Conservation (phyloP, 2,329 filamentous ascomycete genomes). For the Exophiala viscosa region DNA sequence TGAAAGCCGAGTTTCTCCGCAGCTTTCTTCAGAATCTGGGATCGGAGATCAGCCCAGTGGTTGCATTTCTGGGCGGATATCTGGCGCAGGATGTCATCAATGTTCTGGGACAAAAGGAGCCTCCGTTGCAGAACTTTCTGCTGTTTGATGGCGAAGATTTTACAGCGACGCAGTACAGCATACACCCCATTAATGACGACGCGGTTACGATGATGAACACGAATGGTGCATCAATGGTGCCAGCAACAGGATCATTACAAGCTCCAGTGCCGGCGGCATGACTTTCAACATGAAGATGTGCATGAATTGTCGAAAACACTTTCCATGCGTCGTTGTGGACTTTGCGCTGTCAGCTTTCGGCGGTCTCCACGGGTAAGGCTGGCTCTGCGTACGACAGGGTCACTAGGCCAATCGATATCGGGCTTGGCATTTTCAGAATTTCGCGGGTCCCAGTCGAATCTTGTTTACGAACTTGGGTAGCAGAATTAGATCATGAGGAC, state of each 20-base stretch:
- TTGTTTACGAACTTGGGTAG: background rate
- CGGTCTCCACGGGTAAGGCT: background rate
- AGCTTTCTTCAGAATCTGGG: constrained; percentile 83
- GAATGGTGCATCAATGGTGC: constrained; percentile 16
- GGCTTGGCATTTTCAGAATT: constrained; percentile 17
- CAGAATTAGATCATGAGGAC: background rate
- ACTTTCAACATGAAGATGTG: background rate
- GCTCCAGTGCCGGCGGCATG: constrained; percentile 10
- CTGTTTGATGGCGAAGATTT: constrained; percentile 83
- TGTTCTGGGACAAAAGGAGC: constrained; percentile 82
- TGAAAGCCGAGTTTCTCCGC: constrained; percentile 69
- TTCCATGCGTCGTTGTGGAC: background rate
- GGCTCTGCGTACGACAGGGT: background rate
- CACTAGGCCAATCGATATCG: constrained; percentile 4
- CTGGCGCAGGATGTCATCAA: constrained; percentile 97
- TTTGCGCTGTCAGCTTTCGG: no score
- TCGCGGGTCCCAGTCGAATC: background rate
- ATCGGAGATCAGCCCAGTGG: constrained; percentile 78
- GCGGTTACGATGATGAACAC: constrained; percentile 23
- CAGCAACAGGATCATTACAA: constrained; percentile 9
- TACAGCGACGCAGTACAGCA: constrained; percentile 72
- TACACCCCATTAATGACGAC: constrained; percentile 63
- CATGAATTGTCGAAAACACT: no score
- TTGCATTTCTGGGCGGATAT: constrained; percentile 83
- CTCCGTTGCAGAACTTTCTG: constrained; percentile 92